A percentile compares a stretch with the other conserved stretches of the same genome.
Evolutionary conservation across 306 rosid species (phyloP).

Genomic region (Morella rubra): DNA sequence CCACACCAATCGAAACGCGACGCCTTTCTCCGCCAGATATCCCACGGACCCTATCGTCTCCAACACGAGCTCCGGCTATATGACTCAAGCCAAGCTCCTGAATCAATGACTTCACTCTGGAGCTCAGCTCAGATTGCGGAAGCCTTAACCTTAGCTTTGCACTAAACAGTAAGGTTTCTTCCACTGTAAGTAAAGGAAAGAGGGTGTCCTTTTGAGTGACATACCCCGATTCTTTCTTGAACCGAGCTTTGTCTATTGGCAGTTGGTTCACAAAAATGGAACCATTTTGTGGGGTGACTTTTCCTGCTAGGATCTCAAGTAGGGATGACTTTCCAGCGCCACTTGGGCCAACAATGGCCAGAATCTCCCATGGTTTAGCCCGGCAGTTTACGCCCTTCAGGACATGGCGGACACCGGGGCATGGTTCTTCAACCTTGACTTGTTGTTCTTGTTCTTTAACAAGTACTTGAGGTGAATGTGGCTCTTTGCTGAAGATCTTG

Average conservation of each 20-base stretch:
- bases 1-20: constrained; percentile 90
- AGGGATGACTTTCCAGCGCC: constrained; percentile 94
- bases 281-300: constrained; percentile 55
- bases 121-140: constrained; percentile 41
- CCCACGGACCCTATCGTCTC: constrained; percentile 78
- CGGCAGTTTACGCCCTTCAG: constrained; percentile 57
- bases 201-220: constrained; percentile 83
- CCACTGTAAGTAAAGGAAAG: constrained; percentile 81
- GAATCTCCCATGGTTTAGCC: constrained; percentile 77
- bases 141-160: constrained; percentile 61
- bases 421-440: constrained; percentile 29
- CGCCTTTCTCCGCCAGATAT: constrained; percentile 93
- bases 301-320: constrained; percentile 85
- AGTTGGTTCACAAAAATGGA: constrained; percentile 61
- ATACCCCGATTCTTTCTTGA: constrained; percentile 80
- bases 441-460: constrained; percentile 33
- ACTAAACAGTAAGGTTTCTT: constrained; percentile 85
- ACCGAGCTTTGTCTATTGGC: constrained; percentile 53
- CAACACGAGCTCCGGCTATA: constrained; percentile 66
- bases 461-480: constrained; percentile 25
- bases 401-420: constrained; percentile 49
- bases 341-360: constrained; percentile 93
- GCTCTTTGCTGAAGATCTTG: constrained; percentile 45
- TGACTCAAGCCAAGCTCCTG: constrained; percentile 73
- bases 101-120: constrained; percentile 66